phyloP scores from a whole-genome alignment of 768 basidiomycete species.

The Cubamyces lactineus region DNA sequence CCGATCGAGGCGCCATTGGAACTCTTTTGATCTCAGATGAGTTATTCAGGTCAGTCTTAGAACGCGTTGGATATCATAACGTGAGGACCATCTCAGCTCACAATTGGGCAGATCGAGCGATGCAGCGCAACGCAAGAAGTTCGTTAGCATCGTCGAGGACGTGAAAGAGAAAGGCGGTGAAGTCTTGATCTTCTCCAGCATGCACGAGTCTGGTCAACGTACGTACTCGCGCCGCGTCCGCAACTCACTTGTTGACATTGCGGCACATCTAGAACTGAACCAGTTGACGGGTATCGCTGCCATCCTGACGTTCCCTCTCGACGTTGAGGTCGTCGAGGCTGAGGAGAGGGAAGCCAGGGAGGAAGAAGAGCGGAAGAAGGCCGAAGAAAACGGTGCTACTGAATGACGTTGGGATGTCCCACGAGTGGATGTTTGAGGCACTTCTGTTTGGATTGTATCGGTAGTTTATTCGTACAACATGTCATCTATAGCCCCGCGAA shows the following conservation, averaged over 20 bases:
- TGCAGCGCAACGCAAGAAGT: slow-evolving; percentile 74
- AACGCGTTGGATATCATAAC: no score
- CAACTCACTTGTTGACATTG: background rate
- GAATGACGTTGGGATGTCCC: background rate
- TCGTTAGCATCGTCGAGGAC: slow-evolving; percentile 85
- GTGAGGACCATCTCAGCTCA: no score
- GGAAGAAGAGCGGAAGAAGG: slow-evolving; percentile 37
- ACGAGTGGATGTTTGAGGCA: background rate
- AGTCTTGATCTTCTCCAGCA: slow-evolving; percentile 96
- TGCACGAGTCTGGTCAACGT: slow-evolving; percentile 99
- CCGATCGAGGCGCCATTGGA: slow-evolving; percentile 91
- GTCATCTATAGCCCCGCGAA: background rate
- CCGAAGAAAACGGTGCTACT: slow-evolving; percentile 22
- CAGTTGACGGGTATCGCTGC: slow-evolving; percentile 94
- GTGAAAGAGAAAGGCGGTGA: slow-evolving; percentile 90
- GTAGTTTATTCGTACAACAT: slow-evolving; percentile 16
- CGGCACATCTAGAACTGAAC: slow-evolving; percentile 74
- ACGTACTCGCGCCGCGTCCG: slow-evolving; percentile 11
- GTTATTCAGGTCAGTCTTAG: slow-evolving; percentile 73
- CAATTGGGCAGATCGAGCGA: slow-evolving; percentile 68
- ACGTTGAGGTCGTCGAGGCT: slow-evolving; percentile 92
- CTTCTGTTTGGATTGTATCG: slow-evolving; percentile 10
- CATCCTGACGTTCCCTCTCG: slow-evolving; percentile 93
- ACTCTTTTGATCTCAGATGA: slow-evolving; percentile 94
- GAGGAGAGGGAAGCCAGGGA: slow-evolving; percentile 82